These are phyloP conservation scores for Sporothrix mexicana DNA, from an alignment of 2,329 filamentous ascomycete genomes.

Conservation along the genomic window DNA sequence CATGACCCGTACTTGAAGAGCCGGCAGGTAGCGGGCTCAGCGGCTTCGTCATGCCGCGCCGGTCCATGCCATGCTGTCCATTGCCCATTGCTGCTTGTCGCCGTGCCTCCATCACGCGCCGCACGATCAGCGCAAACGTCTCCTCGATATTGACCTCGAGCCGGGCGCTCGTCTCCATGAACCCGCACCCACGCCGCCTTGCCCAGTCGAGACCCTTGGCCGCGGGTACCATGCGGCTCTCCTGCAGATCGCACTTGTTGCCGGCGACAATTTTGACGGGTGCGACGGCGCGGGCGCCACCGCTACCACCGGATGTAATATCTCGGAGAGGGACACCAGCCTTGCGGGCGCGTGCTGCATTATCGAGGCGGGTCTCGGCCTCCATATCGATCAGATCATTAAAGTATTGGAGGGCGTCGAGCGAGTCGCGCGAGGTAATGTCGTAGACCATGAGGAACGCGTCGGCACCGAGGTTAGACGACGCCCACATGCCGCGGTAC, in stretches of 20 bases:
- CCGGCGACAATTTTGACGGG: conserved; percentile 84
- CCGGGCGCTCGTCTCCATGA: conserved; percentile 87
- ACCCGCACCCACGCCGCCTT: conserved; percentile 72
- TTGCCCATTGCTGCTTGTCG: conserved; percentile 56
- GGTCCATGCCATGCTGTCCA: conserved; percentile 50
- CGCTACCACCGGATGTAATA: conserved; percentile 31
- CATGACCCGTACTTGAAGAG: conserved; percentile 39
- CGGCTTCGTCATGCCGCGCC: conserved; percentile 63
- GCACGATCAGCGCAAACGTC: conserved; percentile 76
- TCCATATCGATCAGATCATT: conserved; percentile 86
- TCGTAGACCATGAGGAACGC: conserved; percentile 89
- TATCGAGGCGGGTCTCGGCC: conserved; percentile 70
- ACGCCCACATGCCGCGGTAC: conserved; percentile 85
- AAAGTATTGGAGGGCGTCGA: conserved; percentile 77
- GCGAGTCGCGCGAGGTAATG: conserved; percentile 72
- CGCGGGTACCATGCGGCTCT: conserved; percentile 71
- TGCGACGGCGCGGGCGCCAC: conserved; percentile 58
- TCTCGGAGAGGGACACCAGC: conserved; percentile 45
- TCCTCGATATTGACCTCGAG: conserved; percentile 89
- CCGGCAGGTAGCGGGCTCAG: conserved; percentile 57
- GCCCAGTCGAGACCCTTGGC: conserved; percentile 79
- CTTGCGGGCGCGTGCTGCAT: conserved; percentile 59
- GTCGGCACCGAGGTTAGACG: conserved; percentile 77
- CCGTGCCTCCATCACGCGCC: conserved; percentile 65
- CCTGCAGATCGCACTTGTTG: conserved; percentile 84